Percentiles rank a stretch among this genome's conserved stretches.
Conservation (phyloP, 208 protist genomes). For the Vickermania ingenoplastis region DNA sequence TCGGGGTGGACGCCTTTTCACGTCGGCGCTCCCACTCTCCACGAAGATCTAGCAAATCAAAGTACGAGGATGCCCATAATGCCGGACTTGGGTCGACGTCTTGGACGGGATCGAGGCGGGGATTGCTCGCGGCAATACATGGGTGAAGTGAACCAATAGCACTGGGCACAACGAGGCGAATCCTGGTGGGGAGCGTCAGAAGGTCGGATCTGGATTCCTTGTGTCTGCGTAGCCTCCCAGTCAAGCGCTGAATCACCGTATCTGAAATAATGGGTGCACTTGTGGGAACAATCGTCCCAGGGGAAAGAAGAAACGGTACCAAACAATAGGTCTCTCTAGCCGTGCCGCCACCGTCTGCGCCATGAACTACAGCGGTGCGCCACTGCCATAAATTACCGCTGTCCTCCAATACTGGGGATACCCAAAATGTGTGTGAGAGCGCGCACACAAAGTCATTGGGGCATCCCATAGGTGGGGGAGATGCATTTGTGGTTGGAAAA, state of each 20-base stretch:
- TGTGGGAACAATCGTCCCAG: not conserved
- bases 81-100: too few species aligned
- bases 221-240: too few species aligned
- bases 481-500: too few species aligned
- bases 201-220: too few species aligned
- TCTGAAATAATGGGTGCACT: not conserved
- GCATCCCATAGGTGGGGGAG: too few species aligned
- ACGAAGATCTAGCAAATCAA: not conserved
- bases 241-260: too few species aligned
- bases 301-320: not conserved
- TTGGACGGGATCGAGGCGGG: too few species aligned
- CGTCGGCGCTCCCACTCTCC: not conserved
- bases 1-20: too few species aligned
- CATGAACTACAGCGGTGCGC: not conserved
- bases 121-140: too few species aligned
- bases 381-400: conserved; percentile 1
- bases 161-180: too few species aligned
- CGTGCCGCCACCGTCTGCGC: not conserved
- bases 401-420: not conserved
- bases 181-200: too few species aligned
- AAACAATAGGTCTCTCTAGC: not conserved
- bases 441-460: conserved; percentile 2
- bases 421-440: not conserved
- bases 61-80: not conserved
- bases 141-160: too few species aligned